phyloP scores from a whole-genome alignment of 257 asterid genomes.

The Paraleonurus japonicus region DNA sequence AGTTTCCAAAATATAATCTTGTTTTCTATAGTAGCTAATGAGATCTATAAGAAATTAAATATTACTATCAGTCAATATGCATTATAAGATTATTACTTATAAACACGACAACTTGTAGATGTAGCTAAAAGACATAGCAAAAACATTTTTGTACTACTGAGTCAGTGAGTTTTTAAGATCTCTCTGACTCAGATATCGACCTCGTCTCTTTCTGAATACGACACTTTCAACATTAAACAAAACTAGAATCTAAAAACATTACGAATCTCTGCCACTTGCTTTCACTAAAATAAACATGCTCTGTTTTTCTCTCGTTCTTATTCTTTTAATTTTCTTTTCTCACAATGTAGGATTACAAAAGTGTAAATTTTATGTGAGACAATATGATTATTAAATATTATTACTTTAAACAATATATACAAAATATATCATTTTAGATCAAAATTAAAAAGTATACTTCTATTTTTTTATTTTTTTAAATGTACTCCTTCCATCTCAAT shows the following conservation, averaged over 20 bases:
- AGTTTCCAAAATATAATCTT: background rate
- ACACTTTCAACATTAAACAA: constrained; percentile 19
- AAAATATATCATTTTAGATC: no score
- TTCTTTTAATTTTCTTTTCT: constrained; percentile 4
- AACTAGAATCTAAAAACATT: background rate
- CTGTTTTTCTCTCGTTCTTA: background rate
- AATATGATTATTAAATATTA: no score
- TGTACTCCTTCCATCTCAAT: no score
- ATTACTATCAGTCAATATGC: no score
- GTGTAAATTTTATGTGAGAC: no score
- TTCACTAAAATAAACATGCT: background rate
- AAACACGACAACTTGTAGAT: no score
- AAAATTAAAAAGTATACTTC: no score
- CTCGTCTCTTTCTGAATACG: constrained; percentile 20
- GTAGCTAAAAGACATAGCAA: background rate
- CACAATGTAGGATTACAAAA: constrained; percentile 1
- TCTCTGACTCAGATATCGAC: constrained; percentile 26
- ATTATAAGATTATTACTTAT: no score
- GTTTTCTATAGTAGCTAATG: background rate
- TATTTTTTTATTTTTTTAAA: no score
- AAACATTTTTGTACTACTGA: constrained; percentile 20
- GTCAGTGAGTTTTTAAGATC: constrained; percentile 32
- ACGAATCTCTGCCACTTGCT: constrained; percentile 39
- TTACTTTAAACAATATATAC: no score
- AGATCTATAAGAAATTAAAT: no score